Conservation (phyloP, 2,329 filamentous ascomycete species). For the Exophiala alcalophila region DNA sequence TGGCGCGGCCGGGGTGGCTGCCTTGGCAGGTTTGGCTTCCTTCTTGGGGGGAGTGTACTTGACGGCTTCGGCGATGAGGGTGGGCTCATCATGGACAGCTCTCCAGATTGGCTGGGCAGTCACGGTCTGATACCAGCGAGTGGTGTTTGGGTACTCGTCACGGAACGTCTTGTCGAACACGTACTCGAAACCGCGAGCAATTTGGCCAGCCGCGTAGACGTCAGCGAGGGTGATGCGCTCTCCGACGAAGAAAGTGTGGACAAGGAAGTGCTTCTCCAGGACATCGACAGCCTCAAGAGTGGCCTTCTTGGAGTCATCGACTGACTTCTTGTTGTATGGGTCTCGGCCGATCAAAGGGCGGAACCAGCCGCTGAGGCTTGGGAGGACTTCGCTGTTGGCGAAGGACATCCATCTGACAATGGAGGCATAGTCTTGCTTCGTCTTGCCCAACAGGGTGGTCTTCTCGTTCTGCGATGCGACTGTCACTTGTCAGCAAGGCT, state of each 20-base stretch:
- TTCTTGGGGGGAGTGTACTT: conserved; percentile 74
- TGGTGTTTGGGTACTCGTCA: conserved; percentile 73
- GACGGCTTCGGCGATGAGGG: conserved; percentile 76
- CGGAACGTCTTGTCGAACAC: conserved; percentile 93
- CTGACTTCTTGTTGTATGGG: conserved; percentile 96
- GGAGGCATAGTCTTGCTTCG: conserved; percentile 99
- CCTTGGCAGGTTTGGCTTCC: conserved; percentile 65
- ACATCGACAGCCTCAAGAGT: conserved; percentile 66
- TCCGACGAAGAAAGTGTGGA: conserved; percentile 95
- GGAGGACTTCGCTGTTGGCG: conserved; percentile 83
- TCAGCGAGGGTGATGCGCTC: conserved; percentile 98
- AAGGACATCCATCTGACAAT: conserved; percentile 99
- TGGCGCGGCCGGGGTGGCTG: conserved; percentile 60
- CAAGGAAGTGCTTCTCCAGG: conserved; percentile 80
- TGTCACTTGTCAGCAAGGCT: conserved; percentile 40
- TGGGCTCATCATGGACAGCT: conserved; percentile 69
- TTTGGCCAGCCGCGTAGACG: conserved; percentile 74
- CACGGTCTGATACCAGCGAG: conserved; percentile 93
- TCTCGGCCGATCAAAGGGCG: conserved; percentile 75
- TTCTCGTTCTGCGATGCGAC: conserved; percentile 99
- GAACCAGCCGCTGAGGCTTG: conserved; percentile 74
- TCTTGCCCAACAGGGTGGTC: conserved; percentile 98
- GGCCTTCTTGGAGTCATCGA: conserved; percentile 74
- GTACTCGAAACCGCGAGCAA: conserved; percentile 85
- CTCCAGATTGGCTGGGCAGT: conserved; percentile 90